Evolutionary conservation across 2,329 filamentous ascomycete species (phyloP).

Genomic region (Aspergillus viridinutans): DNA sequence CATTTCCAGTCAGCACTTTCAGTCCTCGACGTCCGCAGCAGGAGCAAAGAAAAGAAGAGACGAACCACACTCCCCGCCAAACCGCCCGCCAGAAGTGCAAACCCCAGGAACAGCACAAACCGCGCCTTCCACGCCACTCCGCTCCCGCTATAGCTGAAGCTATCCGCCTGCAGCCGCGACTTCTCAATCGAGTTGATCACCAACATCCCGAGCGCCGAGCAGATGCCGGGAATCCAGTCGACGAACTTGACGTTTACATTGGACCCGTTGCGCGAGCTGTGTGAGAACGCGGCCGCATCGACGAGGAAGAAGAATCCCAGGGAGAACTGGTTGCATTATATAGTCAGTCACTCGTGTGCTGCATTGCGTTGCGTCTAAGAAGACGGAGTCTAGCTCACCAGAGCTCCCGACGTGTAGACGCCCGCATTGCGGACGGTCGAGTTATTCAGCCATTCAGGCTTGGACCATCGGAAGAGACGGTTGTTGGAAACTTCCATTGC

Average conservation of each 20-base stretch:
- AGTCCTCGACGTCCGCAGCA: neutral
- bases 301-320: constrained; percentile 67
- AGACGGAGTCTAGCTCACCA: constrained; percentile 46
- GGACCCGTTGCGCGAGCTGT: constrained; percentile 58
- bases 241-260: constrained; percentile 64
- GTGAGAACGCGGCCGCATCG: constrained; percentile 62
- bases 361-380: neutral
- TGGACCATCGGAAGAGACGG: constrained; percentile 63
- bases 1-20: constrained; percentile 6
- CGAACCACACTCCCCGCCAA: constrained; percentile 60
- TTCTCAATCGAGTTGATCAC: constrained; percentile 71
- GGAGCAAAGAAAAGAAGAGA: constrained; percentile 12
- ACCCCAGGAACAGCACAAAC: constrained; percentile 65
- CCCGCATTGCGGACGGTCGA: constrained; percentile 59
- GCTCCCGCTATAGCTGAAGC: constrained; percentile 61
- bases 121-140: constrained; percentile 68
- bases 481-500: constrained; percentile 46
- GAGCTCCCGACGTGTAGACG: constrained; percentile 62
- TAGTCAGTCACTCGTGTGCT: neutral
- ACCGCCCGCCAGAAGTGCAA: constrained; percentile 65
- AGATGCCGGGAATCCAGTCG: constrained; percentile 69
- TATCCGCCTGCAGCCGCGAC: constrained; percentile 59
- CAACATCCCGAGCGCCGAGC: constrained; percentile 65
- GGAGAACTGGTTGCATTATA: constrained; percentile 52
- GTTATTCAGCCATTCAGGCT: constrained; percentile 64